Conservation (phyloP, 208 protist genomes). For the Blastocrithidia nonstop region DNA sequence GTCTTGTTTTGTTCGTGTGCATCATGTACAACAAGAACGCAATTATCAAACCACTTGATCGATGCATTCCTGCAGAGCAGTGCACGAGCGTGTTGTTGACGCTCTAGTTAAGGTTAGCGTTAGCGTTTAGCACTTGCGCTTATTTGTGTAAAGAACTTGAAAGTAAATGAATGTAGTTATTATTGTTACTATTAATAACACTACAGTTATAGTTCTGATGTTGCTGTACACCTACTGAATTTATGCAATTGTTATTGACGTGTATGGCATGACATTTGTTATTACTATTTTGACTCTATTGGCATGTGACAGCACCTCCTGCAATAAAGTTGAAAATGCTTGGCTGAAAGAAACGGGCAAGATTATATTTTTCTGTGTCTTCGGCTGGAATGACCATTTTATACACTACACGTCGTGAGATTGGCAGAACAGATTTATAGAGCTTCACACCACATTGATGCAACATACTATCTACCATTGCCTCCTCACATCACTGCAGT, state of each 20-base stretch:
- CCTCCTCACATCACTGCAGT: no score
- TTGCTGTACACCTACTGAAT: no score
- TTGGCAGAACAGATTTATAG: no score
- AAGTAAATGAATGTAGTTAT: no score
- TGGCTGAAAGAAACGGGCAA: conserved; percentile 55
- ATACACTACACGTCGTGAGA: conserved; percentile 22
- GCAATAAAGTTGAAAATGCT: conserved; percentile 46
- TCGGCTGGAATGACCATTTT: conserved; percentile 50
- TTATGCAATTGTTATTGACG: neutral
- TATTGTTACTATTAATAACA: no score
- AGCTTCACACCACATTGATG: no score
- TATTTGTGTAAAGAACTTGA: no score
- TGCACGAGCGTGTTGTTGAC: conserved; percentile 20
- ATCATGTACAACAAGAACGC: conserved; percentile 56
- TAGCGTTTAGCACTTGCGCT: no score
- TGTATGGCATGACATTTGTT: neutral
- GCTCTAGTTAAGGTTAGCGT: no score
- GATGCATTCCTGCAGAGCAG: conserved; percentile 77
- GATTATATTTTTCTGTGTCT: conserved; percentile 46
- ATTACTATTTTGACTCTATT: neutral
- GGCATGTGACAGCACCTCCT: conserved; percentile 12
- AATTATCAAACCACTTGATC: conserved; percentile 47
- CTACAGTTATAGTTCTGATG: no score
- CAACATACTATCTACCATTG: no score
- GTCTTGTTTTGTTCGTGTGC: neutral